Evolutionary conservation across 2,329 filamentous ascomycete genomes (phyloP), one percentile per base, ranked within the genome.

Genomic region (Penicillium hesseltinei): DNA sequence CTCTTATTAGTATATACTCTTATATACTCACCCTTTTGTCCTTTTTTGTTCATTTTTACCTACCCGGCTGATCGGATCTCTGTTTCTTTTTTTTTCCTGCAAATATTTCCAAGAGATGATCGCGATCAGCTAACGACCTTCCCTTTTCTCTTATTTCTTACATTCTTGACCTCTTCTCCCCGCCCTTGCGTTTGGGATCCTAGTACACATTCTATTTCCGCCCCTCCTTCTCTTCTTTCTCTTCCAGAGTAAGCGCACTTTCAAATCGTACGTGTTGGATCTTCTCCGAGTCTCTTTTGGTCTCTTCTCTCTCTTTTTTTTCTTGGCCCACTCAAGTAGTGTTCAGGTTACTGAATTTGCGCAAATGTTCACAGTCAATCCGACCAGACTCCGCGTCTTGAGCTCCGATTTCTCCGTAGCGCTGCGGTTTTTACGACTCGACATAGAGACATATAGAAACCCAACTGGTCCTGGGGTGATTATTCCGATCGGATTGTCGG

Each of bases 321-420:
- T 31, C 56, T 45, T 15, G 17, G 17, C 21, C 25, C 13, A 45
- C 25, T 57, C 50, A 31, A 52, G 61, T 62, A 54, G 51, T 27
- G 35, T 27, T 27, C 29, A 29, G 44, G 19, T 55, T 56, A 54
- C 60, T 58, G 44, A 57, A 15, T 17, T 44, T 58, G 61, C 59
- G 60, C 60, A 57, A 62, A 62, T 64, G 60, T 64, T 58, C n/a
- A 62, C 63, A 60, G 63, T 64, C 54, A 59, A 56, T 52, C 50
- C 57, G 46, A 46, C 51, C 57, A 51, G 60, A 56, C 52, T 59
- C 55, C 56, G 56, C 54, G 49, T 61, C 47, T 50, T 48, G 10
- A 38, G 58, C 27, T 47, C 50, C 62, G 61, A 62, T 23, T 45
- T 59, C 53, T 58, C 55, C 59, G 57, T 65, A 60, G 57, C 60